Conservation (phyloP, 2,329 filamentous ascomycete genomes). For the Venturia asperata region DNA sequence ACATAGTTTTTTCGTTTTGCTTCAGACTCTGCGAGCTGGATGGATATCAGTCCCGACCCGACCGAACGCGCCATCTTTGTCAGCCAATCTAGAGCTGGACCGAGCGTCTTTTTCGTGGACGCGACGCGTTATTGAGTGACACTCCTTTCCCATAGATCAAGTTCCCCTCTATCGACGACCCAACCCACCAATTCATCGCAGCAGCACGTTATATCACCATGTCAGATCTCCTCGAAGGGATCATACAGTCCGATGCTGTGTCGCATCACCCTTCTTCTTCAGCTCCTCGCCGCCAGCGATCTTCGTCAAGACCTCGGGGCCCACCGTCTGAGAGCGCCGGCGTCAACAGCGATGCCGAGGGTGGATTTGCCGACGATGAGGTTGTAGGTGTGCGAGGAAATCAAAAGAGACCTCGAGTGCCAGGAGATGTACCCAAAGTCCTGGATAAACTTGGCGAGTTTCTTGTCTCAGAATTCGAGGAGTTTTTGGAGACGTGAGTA, state of each 20-base stretch:
- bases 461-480: conserved; percentile 69
- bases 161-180: background rate
- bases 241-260: conserved; percentile 41
- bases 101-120: conserved; percentile 5
- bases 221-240: conserved; percentile 47
- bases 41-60: too few relatives aligned
- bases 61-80: background rate
- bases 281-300: conserved; percentile 31
- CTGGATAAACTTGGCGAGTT: conserved; percentile 69
- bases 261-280: conserved; percentile 29
- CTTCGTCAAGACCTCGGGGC: conserved; percentile 50
- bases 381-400: conserved; percentile 48
- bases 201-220: conserved; percentile 28
- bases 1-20: too few relatives aligned
- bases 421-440: conserved; percentile 59
- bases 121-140: conserved; percentile 1
- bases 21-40: too few relatives aligned
- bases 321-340: conserved; percentile 46
- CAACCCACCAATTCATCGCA: background rate
- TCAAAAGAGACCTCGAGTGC: conserved; percentile 38
- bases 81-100: conserved; percentile 2
- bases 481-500: conserved; percentile 67
- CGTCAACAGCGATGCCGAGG: conserved; percentile 50
- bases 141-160: background rate
- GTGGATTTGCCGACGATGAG: conserved; percentile 53